Conservation (phyloP, 345 rosid genomes). For the Odontarrhena argentea region DNA sequence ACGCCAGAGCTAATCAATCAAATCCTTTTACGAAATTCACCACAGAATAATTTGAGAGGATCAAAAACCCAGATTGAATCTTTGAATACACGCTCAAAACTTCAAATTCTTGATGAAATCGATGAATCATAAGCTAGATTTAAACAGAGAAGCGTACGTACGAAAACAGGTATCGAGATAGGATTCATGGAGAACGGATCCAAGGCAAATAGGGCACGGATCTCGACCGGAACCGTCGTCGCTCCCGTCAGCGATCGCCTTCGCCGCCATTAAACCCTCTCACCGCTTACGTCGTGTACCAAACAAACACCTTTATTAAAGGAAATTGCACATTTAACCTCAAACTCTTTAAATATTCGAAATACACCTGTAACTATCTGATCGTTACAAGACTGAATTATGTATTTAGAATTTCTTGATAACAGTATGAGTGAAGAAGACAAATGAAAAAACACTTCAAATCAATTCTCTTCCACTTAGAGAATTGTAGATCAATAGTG, state of each 20-base stretch:
- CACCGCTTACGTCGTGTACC: not conserved
- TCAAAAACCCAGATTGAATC: not conserved
- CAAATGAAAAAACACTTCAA: constrained; percentile 39
- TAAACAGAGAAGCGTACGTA: constrained; percentile 39
- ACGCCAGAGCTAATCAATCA: constrained; percentile 4
- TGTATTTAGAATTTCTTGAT: not conserved
- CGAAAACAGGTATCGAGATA: constrained; percentile 90
- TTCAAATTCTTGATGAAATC: not conserved
- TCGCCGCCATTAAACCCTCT: constrained; percentile 38
- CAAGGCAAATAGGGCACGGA: constrained; percentile 89
- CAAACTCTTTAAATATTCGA: not conserved
- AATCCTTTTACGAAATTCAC: not conserved
- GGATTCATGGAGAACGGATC: constrained; percentile 53
- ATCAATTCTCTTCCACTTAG: constrained; percentile 34
- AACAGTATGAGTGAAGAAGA: not conserved
- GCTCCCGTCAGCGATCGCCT: constrained; percentile 26
- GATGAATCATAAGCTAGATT: not conserved
- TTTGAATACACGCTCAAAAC: constrained; percentile 1
- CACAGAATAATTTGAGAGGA: not conserved
- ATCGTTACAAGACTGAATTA: not conserved
- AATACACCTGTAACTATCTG: not conserved
- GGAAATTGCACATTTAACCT: not conserved
- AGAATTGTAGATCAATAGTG: constrained; percentile 39
- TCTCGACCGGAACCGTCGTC: constrained; percentile 31
- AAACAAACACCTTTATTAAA: not conserved